Percentiles rank a stretch among this genome's conserved stretches.
These are phyloP conservation scores for Globisporangium cederbergense DNA, from an alignment of 352 stramenopile genomes.

Conservation along the genomic window DNA sequence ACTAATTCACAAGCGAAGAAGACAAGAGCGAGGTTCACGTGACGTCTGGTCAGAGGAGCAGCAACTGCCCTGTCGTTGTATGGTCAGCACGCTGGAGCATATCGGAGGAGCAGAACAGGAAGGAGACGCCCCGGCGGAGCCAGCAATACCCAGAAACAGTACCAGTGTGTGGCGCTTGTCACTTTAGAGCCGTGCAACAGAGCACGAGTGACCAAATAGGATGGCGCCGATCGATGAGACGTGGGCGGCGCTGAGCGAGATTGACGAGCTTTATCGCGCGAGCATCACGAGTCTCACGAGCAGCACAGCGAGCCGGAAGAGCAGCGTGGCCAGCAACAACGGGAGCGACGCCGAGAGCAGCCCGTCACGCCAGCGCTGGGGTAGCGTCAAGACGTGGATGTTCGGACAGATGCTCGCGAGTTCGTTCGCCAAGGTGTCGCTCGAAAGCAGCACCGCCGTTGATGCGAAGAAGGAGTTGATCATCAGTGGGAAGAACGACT, in stretches of 20 bases:
- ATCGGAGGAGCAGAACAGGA: background rate
- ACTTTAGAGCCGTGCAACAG: background rate
- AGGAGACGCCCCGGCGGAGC: background rate
- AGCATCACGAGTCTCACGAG: conserved; percentile 4
- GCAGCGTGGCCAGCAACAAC: conserved; percentile 3
- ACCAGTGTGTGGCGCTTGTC: background rate
- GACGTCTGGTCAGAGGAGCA: background rate
- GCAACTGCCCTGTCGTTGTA: conserved; percentile 4
- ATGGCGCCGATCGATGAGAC: conserved; percentile 19
- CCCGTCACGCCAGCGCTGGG: conserved; percentile 37
- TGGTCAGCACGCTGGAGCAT: background rate
- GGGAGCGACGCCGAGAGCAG: conserved; percentile 6
- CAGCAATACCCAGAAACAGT: background rate
- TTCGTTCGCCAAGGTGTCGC: conserved; percentile 61
- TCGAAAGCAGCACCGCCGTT: conserved; percentile 14
- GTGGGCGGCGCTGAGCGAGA: conserved; percentile 9
- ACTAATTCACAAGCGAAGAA: background rate
- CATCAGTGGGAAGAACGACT: conserved; percentile 27
- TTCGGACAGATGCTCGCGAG: conserved; percentile 63
- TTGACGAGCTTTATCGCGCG: conserved; percentile 7
- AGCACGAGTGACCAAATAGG: background rate
- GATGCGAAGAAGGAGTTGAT: conserved; percentile 10
- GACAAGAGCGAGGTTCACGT: background rate
- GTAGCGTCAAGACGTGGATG: conserved; percentile 73
- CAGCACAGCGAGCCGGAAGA: conserved; percentile 4